phyloP scores from a whole-genome alignment of 2,329 filamentous ascomycete species.

The Acrocalymma vagum region DNA sequence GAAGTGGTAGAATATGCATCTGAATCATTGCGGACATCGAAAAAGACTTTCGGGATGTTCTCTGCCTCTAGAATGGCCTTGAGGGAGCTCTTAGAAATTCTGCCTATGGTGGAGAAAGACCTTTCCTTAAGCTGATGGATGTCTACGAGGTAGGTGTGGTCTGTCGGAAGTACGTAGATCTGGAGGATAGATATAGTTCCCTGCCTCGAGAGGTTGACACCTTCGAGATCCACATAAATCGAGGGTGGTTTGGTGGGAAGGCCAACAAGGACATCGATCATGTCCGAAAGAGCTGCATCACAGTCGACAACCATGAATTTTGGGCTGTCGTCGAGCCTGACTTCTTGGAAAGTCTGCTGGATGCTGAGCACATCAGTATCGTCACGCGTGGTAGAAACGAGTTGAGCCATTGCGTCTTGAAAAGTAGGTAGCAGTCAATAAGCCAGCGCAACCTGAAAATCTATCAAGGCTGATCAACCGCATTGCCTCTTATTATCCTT shows the following conservation, averaged over 20 bases:
- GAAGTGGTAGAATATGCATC: slow-evolving; percentile 32
- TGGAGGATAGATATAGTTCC: slow-evolving; percentile 27
- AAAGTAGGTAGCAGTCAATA: too few relatives aligned
- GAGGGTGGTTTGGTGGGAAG: slow-evolving; percentile 14
- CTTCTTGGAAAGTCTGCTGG: too few relatives aligned
- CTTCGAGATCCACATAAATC: slow-evolving; percentile 31
- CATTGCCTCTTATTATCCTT: too few relatives aligned
- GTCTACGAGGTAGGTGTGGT: slow-evolving; percentile 37
- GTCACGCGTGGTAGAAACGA: too few relatives aligned
- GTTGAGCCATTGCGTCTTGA: too few relatives aligned
- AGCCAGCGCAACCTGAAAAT: too few relatives aligned
- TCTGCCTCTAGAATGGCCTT: slow-evolving; percentile 37
- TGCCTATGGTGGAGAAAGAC: slow-evolving; percentile 34
- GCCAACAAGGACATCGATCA: too few relatives aligned
- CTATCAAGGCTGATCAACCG: too few relatives aligned
- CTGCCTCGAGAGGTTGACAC: slow-evolving; percentile 24
- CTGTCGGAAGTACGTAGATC: neutral
- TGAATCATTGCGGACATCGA: slow-evolving; percentile 38
- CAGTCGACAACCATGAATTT: too few relatives aligned
- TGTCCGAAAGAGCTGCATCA: too few relatives aligned
- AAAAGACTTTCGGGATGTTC: slow-evolving; percentile 35
- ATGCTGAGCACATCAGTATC: too few relatives aligned
- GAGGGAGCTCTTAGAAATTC: slow-evolving; percentile 22
- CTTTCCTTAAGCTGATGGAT: slow-evolving; percentile 29
- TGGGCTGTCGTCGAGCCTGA: too few relatives aligned